Conservation (phyloP, 2,329 filamentous ascomycete species). For the Fusarium sacchari region DNA sequence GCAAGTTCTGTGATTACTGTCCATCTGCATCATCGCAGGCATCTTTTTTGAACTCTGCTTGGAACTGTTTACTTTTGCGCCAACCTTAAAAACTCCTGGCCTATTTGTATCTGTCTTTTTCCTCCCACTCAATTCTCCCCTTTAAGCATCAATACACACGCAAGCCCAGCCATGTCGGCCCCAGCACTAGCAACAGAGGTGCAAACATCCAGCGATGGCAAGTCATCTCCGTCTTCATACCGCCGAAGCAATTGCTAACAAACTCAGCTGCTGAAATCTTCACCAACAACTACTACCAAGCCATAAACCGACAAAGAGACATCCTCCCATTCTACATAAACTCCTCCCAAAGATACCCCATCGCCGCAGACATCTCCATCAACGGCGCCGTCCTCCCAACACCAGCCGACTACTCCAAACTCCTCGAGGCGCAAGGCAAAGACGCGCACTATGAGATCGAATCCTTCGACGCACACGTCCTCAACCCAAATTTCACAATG, state of each 20-base stretch:
- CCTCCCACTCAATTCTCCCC: not conserved
- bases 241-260: constrained; percentile 21
- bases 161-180: constrained; percentile 45
- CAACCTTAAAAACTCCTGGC: constrained; percentile 10
- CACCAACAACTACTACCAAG: constrained; percentile 77
- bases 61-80: constrained; percentile 36
- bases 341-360: constrained; percentile 61
- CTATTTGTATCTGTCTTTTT: not conserved
- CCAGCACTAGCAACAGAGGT: constrained; percentile 57
- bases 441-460: constrained; percentile 76
- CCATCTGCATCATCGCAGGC: constrained; percentile 1
- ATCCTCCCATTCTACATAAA: constrained; percentile 78
- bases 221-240: not conserved
- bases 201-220: constrained; percentile 59
- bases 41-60: constrained; percentile 21
- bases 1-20: constrained; percentile 39
- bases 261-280: constrained; percentile 74
- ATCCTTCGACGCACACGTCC: constrained; percentile 79
- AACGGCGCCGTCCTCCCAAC: constrained; percentile 76
- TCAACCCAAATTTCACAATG: constrained; percentile 73
- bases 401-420: constrained; percentile 71
- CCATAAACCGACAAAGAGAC: constrained; percentile 71
- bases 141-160: not conserved
- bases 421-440: constrained; percentile 72
- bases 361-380: constrained; percentile 77